A percentile compares a stretch with the other conserved stretches of the same genome.
Conservation (phyloP, 129 eudicot genomes). For the Calendula officinalis region DNA sequence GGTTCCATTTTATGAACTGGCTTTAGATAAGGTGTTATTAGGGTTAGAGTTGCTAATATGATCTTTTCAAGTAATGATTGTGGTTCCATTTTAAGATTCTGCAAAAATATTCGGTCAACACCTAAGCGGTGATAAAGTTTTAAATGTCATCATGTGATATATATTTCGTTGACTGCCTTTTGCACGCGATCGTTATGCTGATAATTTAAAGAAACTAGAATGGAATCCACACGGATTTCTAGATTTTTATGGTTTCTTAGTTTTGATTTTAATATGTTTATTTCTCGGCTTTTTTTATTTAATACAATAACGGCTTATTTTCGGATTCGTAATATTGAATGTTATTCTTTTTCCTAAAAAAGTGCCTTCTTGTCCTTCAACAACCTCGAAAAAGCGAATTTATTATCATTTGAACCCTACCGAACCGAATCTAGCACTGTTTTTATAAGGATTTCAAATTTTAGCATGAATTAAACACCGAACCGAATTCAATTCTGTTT, state of each 20-base stretch:
- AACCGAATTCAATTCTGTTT: not conserved
- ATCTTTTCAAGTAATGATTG: conserved; percentile 19
- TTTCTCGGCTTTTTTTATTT: not conserved
- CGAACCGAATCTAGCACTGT: not conserved
- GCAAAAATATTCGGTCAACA: not conserved
- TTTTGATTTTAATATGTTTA: not conserved
- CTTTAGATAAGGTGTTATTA: not conserved
- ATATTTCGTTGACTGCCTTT: conserved; percentile 3
- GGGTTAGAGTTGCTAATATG: not conserved
- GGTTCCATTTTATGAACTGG: not conserved
- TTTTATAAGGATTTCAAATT: not conserved
- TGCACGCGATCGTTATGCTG: not conserved
- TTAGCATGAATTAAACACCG: conserved; percentile 16
- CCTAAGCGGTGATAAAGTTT: not conserved
- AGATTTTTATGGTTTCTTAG: not conserved
- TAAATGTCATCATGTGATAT: not conserved
- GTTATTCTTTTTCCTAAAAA: not conserved
- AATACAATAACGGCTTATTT: not conserved
- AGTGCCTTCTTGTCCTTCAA: conserved; percentile 1
- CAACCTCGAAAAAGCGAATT: not conserved
- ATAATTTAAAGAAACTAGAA: not conserved
- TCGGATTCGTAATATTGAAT: not conserved
- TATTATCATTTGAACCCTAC: not conserved
- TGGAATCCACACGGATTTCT: not conserved
- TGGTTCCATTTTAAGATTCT: not conserved